These are phyloP conservation scores for Cocos nucifera DNA, from an alignment of 176 grass and related monocot species.

Conservation along the genomic window DNA sequence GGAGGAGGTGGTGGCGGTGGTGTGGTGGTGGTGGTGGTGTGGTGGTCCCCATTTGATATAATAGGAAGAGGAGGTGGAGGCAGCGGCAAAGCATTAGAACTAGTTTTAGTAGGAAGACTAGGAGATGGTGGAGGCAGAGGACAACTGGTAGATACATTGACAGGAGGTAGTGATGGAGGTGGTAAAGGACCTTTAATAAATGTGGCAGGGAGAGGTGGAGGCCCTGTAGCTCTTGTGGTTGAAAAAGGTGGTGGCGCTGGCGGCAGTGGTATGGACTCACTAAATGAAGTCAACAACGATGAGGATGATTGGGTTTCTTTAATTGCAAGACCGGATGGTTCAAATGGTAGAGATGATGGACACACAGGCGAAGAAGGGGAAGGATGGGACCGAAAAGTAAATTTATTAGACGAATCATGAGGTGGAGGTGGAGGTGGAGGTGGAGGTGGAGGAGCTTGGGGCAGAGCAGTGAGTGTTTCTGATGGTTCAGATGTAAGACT, in stretches of 20 bases:
- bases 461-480: conserved; percentile 21
- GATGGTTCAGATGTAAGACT: conserved; percentile 22
- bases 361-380: too few species aligned
- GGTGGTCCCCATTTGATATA: neutral
- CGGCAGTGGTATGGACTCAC: neutral
- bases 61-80: neutral
- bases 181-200: neutral
- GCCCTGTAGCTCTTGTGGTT: neutral
- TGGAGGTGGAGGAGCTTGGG: conserved; percentile 14
- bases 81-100: conserved; percentile 4
- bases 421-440: neutral
- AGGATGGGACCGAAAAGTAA: too few species aligned
- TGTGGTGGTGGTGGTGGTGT: conserved; percentile 10
- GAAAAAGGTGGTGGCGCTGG: neutral
- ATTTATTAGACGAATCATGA: too few species aligned
- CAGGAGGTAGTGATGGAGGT: neutral
- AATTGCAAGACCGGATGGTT: conserved; percentile 4
- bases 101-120: neutral
- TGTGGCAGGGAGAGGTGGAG: conserved; percentile 7
- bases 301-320: conserved; percentile 8
- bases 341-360: conserved; percentile 1
- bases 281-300: conserved; percentile 10
- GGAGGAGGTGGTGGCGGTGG: neutral
- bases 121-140: conserved; percentile 20
- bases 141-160: neutral